A percentile compares a stretch with the other conserved stretches of the same genome.
Evolutionary conservation across 495 filamentous ascomycete genomes (phyloP).

Genomic region (Xylaria scruposa): DNA sequence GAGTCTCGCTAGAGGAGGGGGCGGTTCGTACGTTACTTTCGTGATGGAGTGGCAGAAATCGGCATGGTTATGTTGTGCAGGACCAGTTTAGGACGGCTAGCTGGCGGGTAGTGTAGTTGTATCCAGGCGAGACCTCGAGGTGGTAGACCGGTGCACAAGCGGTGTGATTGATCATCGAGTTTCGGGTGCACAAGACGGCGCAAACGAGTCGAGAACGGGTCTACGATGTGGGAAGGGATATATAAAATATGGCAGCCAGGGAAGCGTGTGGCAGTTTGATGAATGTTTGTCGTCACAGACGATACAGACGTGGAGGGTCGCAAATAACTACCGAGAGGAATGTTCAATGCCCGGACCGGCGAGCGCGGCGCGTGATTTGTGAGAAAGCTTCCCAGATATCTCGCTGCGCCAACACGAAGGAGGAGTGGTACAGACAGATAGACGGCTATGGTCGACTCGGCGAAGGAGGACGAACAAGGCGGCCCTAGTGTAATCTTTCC

Average conservation of each 20-base stretch:
- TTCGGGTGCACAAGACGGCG: conserved; percentile 24
- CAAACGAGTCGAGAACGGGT: neutral
- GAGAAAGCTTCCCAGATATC: neutral
- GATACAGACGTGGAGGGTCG: neutral
- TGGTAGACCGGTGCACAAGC: conserved; percentile 28
- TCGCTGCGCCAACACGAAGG: neutral
- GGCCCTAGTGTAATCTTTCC: conserved; percentile 9
- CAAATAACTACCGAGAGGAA: neutral
- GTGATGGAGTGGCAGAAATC: conserved; percentile 15
- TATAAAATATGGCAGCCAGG: neutral
- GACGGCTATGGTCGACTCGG: conserved; percentile 8
- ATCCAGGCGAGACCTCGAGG: conserved; percentile 27
- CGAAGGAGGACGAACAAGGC: conserved; percentile 12
- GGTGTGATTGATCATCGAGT: conserved; percentile 19
- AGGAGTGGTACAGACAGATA: neutral
- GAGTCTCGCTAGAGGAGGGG: conserved; percentile 4
- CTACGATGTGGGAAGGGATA: neutral
- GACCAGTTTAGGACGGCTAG: conserved; percentile 4
- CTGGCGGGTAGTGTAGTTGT: conserved; percentile 4
- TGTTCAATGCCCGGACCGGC: conserved; percentile 16
- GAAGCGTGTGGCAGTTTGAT: conserved; percentile 5
- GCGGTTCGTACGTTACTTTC: conserved; percentile 21
- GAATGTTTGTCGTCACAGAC: neutral
- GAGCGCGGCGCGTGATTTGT: neutral
- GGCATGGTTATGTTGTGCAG: conserved; percentile 21